Conservation (phyloP, 495 filamentous ascomycete species). For the Xylaria nigripes region DNA sequence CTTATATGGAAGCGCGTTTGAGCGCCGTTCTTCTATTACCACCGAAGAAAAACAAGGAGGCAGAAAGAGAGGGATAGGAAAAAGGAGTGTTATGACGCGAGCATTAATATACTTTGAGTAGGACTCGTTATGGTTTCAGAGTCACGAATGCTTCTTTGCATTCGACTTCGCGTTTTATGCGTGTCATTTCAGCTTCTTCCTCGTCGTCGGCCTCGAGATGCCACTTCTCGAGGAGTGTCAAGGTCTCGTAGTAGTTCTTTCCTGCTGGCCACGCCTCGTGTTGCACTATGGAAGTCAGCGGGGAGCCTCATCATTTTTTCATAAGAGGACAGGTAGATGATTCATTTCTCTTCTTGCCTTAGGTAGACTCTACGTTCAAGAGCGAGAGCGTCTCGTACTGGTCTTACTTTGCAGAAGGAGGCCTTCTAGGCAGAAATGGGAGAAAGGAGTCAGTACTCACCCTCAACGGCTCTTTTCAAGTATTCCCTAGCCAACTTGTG, state of each 20-base stretch:
- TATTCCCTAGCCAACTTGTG: constrained; percentile 23
- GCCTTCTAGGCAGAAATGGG: background rate
- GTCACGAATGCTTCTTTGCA: constrained; percentile 4
- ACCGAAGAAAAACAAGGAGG: no score
- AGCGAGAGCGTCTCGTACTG: background rate
- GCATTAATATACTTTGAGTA: background rate
- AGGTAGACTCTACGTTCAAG: no score
- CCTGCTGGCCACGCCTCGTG: constrained; percentile 20
- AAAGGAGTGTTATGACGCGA: background rate
- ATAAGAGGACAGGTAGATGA: background rate
- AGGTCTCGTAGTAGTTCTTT: constrained; percentile 26
- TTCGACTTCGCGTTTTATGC: constrained; percentile 3
- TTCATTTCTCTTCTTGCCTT: no score
- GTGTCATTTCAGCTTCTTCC: constrained; percentile 13
- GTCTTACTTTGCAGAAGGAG: background rate
- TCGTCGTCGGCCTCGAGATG: constrained; percentile 21
- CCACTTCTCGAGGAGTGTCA: constrained; percentile 22
- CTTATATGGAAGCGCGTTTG: no score
- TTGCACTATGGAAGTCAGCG: constrained; percentile 14
- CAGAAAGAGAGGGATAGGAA: background rate
- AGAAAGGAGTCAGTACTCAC: background rate
- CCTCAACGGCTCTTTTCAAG: constrained; percentile 15
- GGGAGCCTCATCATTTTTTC: background rate
- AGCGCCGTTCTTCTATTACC: no score
- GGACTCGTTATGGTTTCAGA: background rate